phyloP scores from a whole-genome alignment of 1,139 yeast species.

The Lodderomyces beijingensis region DNA sequence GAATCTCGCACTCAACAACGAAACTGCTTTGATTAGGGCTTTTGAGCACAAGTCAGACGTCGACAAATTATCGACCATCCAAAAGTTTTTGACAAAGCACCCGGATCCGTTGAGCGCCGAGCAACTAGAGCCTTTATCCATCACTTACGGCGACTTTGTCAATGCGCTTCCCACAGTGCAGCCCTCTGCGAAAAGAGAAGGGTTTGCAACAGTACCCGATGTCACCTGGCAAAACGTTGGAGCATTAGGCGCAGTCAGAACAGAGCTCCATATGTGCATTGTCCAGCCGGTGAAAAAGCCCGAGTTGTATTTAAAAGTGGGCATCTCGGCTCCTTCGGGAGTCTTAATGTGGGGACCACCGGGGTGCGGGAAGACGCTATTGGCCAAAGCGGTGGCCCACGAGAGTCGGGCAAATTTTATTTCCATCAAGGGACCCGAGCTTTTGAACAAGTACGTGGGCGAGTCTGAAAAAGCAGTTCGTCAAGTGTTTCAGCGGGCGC shows the following conservation, averaged over 20 bases:
- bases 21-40: conserved; percentile 13
- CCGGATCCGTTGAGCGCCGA: conserved; percentile 75
- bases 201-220: conserved; percentile 98
- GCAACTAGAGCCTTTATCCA: conserved; percentile 71
- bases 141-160: conserved; percentile 74
- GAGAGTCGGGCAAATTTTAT: conserved; percentile 95
- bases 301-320: conserved; percentile 82
- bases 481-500: conserved; percentile 89
- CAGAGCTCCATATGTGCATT: conserved; percentile 93
- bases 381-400: conserved; percentile 97
- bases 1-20: conserved; percentile 1
- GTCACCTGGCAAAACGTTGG: conserved; percentile 96
- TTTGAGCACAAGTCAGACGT: conserved; percentile 31
- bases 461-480: conserved; percentile 94
- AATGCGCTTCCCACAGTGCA: conserved; percentile 88
- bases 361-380: conserved; percentile 94
- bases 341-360: conserved; percentile 99
- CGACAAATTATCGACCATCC: conserved; percentile 60
- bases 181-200: conserved; percentile 97
- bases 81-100: conserved; percentile 64
- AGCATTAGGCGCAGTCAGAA: conserved; percentile 72
- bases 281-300: conserved; percentile 96
- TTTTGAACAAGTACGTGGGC: conserved; percentile 92
- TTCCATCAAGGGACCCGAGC: conserved; percentile 92
- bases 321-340: conserved; percentile 96